Base-by-base conservation (phyloP, 23 red algal genomes). In the Cyanidioschyzon merolae region DNA sequence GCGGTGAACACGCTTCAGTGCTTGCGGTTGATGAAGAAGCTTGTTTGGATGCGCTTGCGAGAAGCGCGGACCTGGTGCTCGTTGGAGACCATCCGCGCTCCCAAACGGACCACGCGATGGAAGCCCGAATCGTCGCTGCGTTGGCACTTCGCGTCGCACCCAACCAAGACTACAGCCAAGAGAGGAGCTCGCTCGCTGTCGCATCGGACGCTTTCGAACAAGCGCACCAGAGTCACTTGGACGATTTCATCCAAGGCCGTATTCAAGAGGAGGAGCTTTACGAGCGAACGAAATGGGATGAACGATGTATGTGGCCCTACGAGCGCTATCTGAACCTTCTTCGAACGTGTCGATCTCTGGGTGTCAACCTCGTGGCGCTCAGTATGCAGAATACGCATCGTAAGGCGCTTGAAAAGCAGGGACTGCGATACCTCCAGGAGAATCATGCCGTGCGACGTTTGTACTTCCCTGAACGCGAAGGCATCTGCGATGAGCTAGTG, bases 301-400 rank as follows among this genome's bases (percentile, higher is more conserved):
- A 58, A 1, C 74, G 80, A 37, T 90, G 88, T 78, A 82, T 84
- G 16, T 90, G 88, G 88, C 88, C 88, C 37, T 90, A 81, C 51
- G 88, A 90, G 71, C 37, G 67, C 39, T 90, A 90, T 51, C 77
- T 90, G 2, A 82, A 82, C 67, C 68, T 90, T 2, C 57, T 90
- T 15, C 88, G 88, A 18, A 78, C 77, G 1, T 79, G 76, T 82
- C 0, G 58, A 0, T 39, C 71, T 41, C 50, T 63, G 21, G 40
- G 36, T 25, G 82, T 85, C 30, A 75, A 58, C 0, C 63, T 90
- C 37, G 30, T 90, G 38, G 88, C 88, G 25, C 82, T 90, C 0
- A 54, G 50, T 39, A 68, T 85, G 34, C 58, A 90, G 38, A 76
- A 78, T 15, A 76, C 78, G 30, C 58, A 74, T 38, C 50, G 80